Evolutionary conservation across 2,329 filamentous ascomycete species (phyloP), one percentile per base, ranked within the genome.

Genomic region (Aulographum hederae): DNA sequence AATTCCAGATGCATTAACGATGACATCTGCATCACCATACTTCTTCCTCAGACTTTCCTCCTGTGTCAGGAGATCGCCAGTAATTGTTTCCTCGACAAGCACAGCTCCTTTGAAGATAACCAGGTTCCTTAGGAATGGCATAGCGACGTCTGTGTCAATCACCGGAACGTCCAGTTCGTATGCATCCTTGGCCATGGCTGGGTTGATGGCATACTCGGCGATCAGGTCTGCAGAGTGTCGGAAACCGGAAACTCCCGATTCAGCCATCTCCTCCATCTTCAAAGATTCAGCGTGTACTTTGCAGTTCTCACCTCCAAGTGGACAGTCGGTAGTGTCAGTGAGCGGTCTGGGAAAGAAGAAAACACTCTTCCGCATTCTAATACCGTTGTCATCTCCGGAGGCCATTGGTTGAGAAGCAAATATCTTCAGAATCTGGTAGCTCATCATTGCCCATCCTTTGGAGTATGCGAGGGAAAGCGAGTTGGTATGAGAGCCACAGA

Each of bases 121-220:
- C 1, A 61, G 48, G 23, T 44, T 41, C 37, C 48, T 57, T 30
- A 61, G 43, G 43, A 50, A 60, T 15, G 39, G 37, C 56, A 61
- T 62, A 19, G 51, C 50, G 25, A 46, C 38, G 38, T 62, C 58
- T 0, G 58, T 61, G 39, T 63, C 57, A 35, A 63, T 61, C 31
- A 61, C 46, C 1, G 58, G 60, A 1, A 58, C 53, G 28, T 57
- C 42, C 30, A 57, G 42, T 37, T 61, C 54, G 37, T 61, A 62
- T 4, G 57, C 59, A 21, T 62, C 55, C 3, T 54, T 48, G 6
- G 51, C 51, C 33, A 56, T 52, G 31, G 57, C 47, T n/a, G 51
- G 43, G 33, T 57, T 48, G 30, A 40, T 36, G 2, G 12, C 14
- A 13, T 17, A n/a, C 2, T n/a, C 5, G 13, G 28, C 18, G 10